Conservation (phyloP, 139 green algal species). For the Haematococcus lacustris region DNA sequence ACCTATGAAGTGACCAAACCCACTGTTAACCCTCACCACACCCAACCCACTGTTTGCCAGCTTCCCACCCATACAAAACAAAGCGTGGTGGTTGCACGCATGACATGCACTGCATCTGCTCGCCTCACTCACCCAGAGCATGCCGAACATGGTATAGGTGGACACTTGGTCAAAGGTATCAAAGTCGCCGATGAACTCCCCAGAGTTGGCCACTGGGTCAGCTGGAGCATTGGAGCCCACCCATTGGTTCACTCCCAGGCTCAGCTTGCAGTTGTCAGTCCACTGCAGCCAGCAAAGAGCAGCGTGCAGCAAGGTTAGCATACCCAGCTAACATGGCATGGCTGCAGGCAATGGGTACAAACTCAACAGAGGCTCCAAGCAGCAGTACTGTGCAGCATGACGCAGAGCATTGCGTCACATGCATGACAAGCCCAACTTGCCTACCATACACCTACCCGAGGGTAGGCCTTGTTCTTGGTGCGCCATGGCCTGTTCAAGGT, state of each 20-base stretch:
- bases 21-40: too few relatives aligned
- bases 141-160: conserved; percentile 16
- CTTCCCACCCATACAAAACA: neutral
- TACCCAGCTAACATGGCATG: neutral
- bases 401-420: neutral
- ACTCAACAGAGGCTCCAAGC: too few relatives aligned
- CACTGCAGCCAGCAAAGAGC: neutral
- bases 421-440: conserved; percentile 1
- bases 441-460: too few relatives aligned
- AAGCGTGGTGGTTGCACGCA: neutral
- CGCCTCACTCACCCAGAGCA: conserved; percentile 26
- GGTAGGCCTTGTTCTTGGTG: conserved; percentile 29
- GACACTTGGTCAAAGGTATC: too few relatives aligned
- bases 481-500: conserved; percentile 23
- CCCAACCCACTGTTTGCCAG: too few relatives aligned
- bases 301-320: neutral
- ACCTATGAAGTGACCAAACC: neutral
- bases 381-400: too few relatives aligned
- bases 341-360: neutral
- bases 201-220: too few relatives aligned
- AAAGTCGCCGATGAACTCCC: too few relatives aligned
- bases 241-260: too few relatives aligned
- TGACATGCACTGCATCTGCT: neutral
- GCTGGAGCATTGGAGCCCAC: too few relatives aligned
- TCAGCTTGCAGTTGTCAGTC: conserved; percentile 11